Evolutionary conservation across 345 rosid genomes (phyloP), one percentile per base, ranked within the genome.

Genomic region (Moringa oleifera): DNA sequence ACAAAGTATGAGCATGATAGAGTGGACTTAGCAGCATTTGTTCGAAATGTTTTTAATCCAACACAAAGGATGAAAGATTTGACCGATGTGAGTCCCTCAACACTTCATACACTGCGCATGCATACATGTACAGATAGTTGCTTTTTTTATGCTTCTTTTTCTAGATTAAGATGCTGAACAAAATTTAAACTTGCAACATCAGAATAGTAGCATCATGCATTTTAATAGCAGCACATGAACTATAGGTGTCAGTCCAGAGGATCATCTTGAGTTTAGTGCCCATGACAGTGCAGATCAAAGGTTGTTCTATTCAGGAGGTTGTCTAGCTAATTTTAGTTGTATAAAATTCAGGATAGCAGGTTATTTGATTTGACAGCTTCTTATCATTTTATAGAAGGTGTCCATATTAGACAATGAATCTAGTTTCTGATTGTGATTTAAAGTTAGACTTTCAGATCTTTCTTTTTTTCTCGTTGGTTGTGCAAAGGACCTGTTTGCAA

Each of bases 1-100:
- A 83, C 74, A 62, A 93, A 85, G 79, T 75, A 88, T 41, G 85
- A 79, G 37, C 64, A 82, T 37, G 71, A 72, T 47, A 58, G 58
- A 67, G 85, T 85, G 49, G 94, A 93, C 78, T 75, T 90, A 64
- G 90, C 92, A 20, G 70, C 81, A 62, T 90, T 84, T 80, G 90
- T 90, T 60, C 84, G 75, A 64, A 77, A 83, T 67, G 85, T 90
- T 61, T 90, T 93, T 78, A 96, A 93, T 76, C 96, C 98, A 52
- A 80, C 80, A 2, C 85, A 81, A 73, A 86, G 83, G 77, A 68
- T 93, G 86, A 93, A 86, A 82, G 98, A 93, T 52, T 73, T 90
- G 73, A 97, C 97, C 67, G 97, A 93, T 81, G 98, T 93, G 79
- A 85, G 96, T 64, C n/a, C 17, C 18, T 51, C 17, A 41, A n/a